Base-by-base conservation (phyloP, 371 early-diverging fungal genomes). In the Coemansia linderi region DNA sequence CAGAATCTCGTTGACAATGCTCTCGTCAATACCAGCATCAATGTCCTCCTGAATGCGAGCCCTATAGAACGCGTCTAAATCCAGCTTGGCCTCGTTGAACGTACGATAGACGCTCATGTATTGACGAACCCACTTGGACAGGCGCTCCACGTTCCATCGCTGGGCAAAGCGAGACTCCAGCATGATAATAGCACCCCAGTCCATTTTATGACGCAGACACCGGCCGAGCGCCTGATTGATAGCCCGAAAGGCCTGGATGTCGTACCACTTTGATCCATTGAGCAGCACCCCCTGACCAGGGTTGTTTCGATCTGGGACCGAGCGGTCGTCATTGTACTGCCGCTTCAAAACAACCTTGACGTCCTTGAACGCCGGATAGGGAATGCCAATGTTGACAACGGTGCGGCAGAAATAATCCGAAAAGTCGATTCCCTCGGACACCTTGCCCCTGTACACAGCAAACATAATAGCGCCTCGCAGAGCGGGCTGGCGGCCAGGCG, bases 201-300 rank as follows among this genome's bases (percentile, higher is more conserved):
- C 98, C 57, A 89, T 86, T 63, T 87, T 85, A 72, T 98, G 99
- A n/a, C 99, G 86, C 39, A 98, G 90, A 61, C 92, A 93, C 57
- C 99, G 82, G 13, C 99, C 99, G 13, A 97, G 73, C 0, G 98
- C 98, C 80, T 98, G 98, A 73, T 97, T 98, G 44, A 94, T 90
- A 4, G 98, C 95, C 39, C 95, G 83, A 52, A 85, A 91, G 0
- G 98, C 98, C 78, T 97, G 95, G 17, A 87, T 87, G 15, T 86
- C 81, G 72, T 97, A 98, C 96, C 95, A 95, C 19, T 83, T 77
- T 8, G 79, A 59, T 1, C 95, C 94, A 12, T 74, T 79, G 10
- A 86, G 59, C 61, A 74, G 24, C 3, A 82, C 17, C 46, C 19
- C 44, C n/a, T 19, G 65, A n/a, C 9, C 27, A 37, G 41, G 50